Base-by-base conservation (phyloP, 1,284 basidiomycete genomes). In the Ustilago hordei region DNA sequence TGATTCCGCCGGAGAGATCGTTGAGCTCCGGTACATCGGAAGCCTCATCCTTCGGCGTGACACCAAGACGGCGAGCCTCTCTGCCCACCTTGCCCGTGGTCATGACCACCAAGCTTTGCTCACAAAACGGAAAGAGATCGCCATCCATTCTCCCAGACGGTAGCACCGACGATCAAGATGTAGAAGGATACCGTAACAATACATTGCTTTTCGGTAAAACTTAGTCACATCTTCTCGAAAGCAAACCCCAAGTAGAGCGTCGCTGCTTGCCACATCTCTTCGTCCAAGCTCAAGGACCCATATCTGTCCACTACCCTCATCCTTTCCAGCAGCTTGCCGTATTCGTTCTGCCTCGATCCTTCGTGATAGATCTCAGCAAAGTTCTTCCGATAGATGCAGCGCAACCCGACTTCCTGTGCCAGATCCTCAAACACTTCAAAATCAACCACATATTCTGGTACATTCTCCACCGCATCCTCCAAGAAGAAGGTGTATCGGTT, bases 401-500 rank as follows among this genome's bases (percentile, higher is more conserved):
- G 86, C 19, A 99, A 89, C 17, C 91, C 90, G 83, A 94, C 95
- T 83, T 97, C 93, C 2, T 89, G 88, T 3, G 96, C 96, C 81
- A 98, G 88, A 72, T 90, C 87, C 53, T 93, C 91, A 84, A 99
- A 98, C 79, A 92, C 92, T 39, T 94, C 92, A 95, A 96, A 99
- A 64, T 92, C 90, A 9, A 99, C 96, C 55, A 99, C 89, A 82
- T 96, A 99, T 86, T 99, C 97, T 2, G 95, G 95, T 35, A 98
- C 95, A 48, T 84, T 78, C 82, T 98, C 92, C 4, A 99, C 95
- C 1, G 97, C 97, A 83, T 99, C 97, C 82, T 91, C 88, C 36
- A 99, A 90, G 88, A 91, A 98, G 88, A 99, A 99, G 85, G 90
- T 92, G 85, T 99, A 99, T 66, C 92, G 91, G 86, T 98, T 93